Evolutionary conservation across 306 rosid species (phyloP).

Genomic region (Astragalus glycyphyllos): DNA sequence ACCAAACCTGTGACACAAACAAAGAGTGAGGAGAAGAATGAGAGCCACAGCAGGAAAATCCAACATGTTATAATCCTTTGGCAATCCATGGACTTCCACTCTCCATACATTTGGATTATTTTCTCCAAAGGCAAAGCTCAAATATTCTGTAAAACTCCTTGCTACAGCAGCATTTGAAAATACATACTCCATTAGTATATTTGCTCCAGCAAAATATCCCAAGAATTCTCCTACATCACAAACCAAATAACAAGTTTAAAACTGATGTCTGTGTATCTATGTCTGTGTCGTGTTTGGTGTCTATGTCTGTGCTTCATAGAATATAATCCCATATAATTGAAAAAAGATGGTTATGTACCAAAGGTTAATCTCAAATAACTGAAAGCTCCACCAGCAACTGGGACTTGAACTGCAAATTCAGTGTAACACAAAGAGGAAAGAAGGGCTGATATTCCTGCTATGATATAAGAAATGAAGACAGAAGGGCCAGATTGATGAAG

Average conservation of each 20-base stretch:
- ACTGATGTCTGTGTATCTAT: not conserved
- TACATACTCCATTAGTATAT: constrained; percentile 90
- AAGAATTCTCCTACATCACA: constrained; percentile 75
- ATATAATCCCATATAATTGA: not conserved
- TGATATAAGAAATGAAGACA: constrained; percentile 80
- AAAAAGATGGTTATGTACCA: constrained; percentile 52
- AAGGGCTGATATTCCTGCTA: constrained; percentile 90
- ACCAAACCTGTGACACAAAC: constrained; percentile 81
- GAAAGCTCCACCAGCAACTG: constrained; percentile 98
- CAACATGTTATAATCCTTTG: constrained; percentile 68
- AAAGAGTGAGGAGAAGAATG: constrained; percentile 83
- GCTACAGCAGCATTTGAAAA: constrained; percentile 93
- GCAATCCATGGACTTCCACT: constrained; percentile 72
- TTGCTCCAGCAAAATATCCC: constrained; percentile 97
- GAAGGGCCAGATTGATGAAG: constrained; percentile 72
- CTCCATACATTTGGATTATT: constrained; percentile 73
- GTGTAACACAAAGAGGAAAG: constrained; percentile 91
- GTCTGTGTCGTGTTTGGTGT: not conserved
- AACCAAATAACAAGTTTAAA: constrained; percentile 6
- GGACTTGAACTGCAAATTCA: constrained; percentile 89
- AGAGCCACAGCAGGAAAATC: constrained; percentile 95
- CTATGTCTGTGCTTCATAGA: not conserved
- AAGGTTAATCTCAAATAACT: constrained; percentile 87
- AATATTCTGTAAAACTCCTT: constrained; percentile 83
- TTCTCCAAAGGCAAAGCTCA: constrained; percentile 68